phyloP scores from a whole-genome alignment of 2,329 filamentous ascomycete species.

The Phyllosticta capitalensis region DNA sequence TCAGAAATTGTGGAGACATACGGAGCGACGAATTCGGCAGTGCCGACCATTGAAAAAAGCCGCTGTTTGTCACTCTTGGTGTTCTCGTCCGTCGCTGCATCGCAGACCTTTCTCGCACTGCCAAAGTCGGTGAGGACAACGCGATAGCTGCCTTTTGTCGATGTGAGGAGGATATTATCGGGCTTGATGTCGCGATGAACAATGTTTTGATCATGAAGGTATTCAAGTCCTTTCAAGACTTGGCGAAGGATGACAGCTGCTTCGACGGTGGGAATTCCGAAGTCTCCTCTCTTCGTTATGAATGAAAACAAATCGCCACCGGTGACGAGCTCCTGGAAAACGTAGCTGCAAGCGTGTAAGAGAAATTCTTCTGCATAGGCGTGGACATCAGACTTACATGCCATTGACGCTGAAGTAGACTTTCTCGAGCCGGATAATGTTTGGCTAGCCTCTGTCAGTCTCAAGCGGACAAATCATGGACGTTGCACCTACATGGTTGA shows the following conservation, averaged over 20 bases:
- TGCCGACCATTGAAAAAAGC: constrained; percentile 42
- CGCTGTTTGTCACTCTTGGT: not conserved
- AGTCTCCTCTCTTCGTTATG: constrained; percentile 39
- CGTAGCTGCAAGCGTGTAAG: constrained; percentile 35
- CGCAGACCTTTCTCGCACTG: constrained; percentile 14
- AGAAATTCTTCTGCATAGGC: not conserved
- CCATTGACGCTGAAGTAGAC: constrained; percentile 44
- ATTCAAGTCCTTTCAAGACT: constrained; percentile 47
- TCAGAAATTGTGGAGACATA: constrained; percentile 28
- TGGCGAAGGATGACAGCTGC: constrained; percentile 47
- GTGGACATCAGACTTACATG: constrained; percentile 29
- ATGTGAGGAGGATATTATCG: constrained; percentile 53
- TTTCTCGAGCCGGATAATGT: constrained; percentile 49
- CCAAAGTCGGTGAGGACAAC: constrained; percentile 55
- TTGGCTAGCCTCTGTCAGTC: constrained; percentile 35
- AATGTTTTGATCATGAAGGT: constrained; percentile 46
- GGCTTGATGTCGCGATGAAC: constrained; percentile 56
- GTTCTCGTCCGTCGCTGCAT: not conserved
- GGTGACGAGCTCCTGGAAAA: constrained; percentile 51
- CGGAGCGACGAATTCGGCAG: constrained; percentile 50
- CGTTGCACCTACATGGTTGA: constrained; percentile 40
- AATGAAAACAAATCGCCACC: constrained; percentile 54
- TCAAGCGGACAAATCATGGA: not conserved
- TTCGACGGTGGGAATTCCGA: constrained; percentile 39
- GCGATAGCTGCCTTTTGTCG: constrained; percentile 39